Evolutionary conservation across 768 basidiomycete species (phyloP).

Genomic region (Terana coerulea): DNA sequence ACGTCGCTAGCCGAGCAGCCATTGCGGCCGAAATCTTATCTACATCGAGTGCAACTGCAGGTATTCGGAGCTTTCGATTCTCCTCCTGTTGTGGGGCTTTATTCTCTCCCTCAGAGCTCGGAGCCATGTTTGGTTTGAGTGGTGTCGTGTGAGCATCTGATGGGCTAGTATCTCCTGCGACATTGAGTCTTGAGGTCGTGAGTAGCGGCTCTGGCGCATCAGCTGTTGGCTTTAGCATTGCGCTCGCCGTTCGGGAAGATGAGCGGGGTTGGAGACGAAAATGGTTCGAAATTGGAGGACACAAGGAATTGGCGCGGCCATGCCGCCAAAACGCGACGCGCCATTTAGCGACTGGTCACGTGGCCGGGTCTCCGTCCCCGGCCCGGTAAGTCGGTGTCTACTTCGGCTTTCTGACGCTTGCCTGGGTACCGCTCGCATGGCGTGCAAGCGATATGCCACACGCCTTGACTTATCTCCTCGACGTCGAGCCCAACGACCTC

Average conservation of each 20-base stretch:
- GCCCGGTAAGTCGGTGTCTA: too few relatives aligned
- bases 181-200: conserved; percentile 3
- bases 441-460: not conserved
- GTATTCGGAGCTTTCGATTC: conserved; percentile 25
- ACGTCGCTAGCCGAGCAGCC: conserved; percentile 61
- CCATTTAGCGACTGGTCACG: not conserved
- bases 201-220: not conserved
- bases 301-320: not conserved
- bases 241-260: not conserved
- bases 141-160: too few relatives aligned
- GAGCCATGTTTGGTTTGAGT: too few relatives aligned
- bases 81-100: not conserved
- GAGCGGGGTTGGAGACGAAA: not conserved
- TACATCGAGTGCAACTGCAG: conserved; percentile 42
- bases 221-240: not conserved
- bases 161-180: not conserved
- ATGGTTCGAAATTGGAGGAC: not conserved
- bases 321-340: conserved; percentile 3
- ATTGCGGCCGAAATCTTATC: conserved; percentile 51
- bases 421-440: not conserved
- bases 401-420: too few relatives aligned
- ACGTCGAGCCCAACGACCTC: not conserved
- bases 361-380: not conserved
- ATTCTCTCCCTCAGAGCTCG: too few relatives aligned
- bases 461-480: not conserved